Base-by-base conservation (phyloP, 164 flowering plant genomes). In the grape (Vitis vinifera) region DNA sequence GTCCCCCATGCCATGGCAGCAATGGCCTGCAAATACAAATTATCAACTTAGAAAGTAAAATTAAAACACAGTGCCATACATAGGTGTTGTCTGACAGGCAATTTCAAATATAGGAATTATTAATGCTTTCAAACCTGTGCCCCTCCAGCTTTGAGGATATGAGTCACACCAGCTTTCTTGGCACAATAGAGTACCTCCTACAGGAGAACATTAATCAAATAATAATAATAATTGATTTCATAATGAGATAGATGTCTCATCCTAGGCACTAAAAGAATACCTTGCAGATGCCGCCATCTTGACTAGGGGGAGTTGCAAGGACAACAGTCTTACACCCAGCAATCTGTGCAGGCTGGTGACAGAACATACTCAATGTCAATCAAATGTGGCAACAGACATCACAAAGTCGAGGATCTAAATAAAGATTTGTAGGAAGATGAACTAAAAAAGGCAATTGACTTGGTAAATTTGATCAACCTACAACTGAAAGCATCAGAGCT, bases 1-100 rank as follows among this genome's bases (percentile, higher is more conserved):
- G 99, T 95, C n/a, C 98, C 99, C 99, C 99, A 95, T 59, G 99
- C 99, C 99, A 95, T 89, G 63, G 99, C 97, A 73, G 98, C 80
- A 60, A 93, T 87, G 19, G 99, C 99, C 98, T 95, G 77, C 48
- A 76, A 71, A 79, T 13, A 47, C 44, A 51, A 63, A 70, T 17
- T 23, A n/a, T 50, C 17, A 56, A 51, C 67, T 3, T n/a, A 30
- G 29, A 52, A 27, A 66, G 16, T 8, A 17, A n/a, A 31, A 37
- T 15, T 57, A n/a, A 47, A 9, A 50, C 61, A 51, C 0, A 13
- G 44, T 37, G 7, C 44, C 44, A 37, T 37, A 37, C 44, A 37
- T 37, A 37, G 44, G 44, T 6, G 7, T 37, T 37, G 44, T 37
- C 44, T 6, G 7, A 37, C 0, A 37, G 44, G 44, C 49, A n/a